Percentiles rank a stretch among this genome's conserved stretches.
These are phyloP conservation scores for Rhododendron ferrugineum DNA, from an alignment of 148 eudicot genomes.

Conservation along the genomic window DNA sequence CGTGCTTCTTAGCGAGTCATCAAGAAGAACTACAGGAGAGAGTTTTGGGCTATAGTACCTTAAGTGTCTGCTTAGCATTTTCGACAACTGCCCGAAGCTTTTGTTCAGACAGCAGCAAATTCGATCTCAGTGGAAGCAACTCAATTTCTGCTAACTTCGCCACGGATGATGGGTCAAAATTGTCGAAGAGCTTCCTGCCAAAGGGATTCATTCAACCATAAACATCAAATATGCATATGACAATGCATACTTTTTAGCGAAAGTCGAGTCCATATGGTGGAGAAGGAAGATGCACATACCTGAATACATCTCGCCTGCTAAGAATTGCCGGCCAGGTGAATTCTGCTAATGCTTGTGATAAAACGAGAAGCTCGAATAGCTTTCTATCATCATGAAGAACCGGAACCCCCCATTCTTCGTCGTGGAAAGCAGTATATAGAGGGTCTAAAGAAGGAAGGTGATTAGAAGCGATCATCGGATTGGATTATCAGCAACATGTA, in stretches of 20 bases:
- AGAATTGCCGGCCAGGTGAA: constrained; percentile 64
- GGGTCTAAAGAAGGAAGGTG: constrained; percentile 30
- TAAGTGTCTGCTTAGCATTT: constrained; percentile 48
- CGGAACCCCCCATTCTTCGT: constrained; percentile 77
- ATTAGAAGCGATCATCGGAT: neutral
- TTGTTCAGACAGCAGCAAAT: constrained; percentile 51
- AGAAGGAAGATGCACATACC: constrained; percentile 20
- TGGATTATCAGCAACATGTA: neutral
- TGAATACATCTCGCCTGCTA: constrained; percentile 42
- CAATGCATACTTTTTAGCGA: no score
- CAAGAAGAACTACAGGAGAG: neutral
- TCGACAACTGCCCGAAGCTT: constrained; percentile 61
- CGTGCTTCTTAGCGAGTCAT: neutral
- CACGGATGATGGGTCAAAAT: constrained; percentile 46
- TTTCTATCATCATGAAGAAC: constrained; percentile 47
- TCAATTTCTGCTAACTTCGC: constrained; percentile 45
- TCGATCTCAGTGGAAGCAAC: constrained; percentile 23
- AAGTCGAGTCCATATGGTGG: neutral
- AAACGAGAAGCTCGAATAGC: constrained; percentile 50
- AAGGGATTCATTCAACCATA: neutral
- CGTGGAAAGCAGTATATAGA: constrained; percentile 51
- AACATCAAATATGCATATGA: no score
- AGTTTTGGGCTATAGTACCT: constrained; percentile 31
- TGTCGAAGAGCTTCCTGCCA: constrained; percentile 49
- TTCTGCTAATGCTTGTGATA: constrained; percentile 60